These are phyloP conservation scores for Penicillium sp. DNA, from an alignment of 2,329 filamentous ascomycete genomes.

Conservation along the genomic window DNA sequence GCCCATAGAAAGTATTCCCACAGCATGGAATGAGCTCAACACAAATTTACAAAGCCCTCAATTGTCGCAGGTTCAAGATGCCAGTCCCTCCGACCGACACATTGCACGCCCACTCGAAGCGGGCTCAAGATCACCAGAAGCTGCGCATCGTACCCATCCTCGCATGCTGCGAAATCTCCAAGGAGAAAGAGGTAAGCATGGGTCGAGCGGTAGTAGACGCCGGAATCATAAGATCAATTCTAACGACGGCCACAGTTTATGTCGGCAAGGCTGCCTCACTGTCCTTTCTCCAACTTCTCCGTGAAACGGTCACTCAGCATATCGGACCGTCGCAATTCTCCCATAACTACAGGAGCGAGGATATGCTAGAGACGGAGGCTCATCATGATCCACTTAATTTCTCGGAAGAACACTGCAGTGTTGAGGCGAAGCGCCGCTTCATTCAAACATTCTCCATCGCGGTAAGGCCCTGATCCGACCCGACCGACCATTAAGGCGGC, in stretches of 20 bases:
- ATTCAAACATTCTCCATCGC: slow-evolving; percentile 41
- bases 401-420: slow-evolving; percentile 39
- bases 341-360: slow-evolving; percentile 57
- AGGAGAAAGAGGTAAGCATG: slow-evolving; percentile 57
- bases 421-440: slow-evolving; percentile 42
- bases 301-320: slow-evolving; percentile 55
- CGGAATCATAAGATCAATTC: slow-evolving; percentile 37
- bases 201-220: too few species aligned
- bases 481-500: neutral
- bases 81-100: slow-evolving; percentile 15
- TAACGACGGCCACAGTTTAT: slow-evolving; percentile 41
- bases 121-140: slow-evolving; percentile 36
- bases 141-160: slow-evolving; percentile 39
- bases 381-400: slow-evolving; percentile 42
- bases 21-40: neutral
- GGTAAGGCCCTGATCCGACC: slow-evolving; percentile 24
- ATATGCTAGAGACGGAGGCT: slow-evolving; percentile 59
- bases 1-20: neutral
- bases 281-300: slow-evolving; percentile 62
- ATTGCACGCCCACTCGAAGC: slow-evolving; percentile 14
- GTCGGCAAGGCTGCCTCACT: slow-evolving; percentile 49
- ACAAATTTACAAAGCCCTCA: slow-evolving; percentile 12
- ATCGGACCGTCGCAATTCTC: slow-evolving; percentile 63
- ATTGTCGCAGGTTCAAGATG: slow-evolving; percentile 2
- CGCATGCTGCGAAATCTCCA: slow-evolving; percentile 60